Percentiles rank a stretch among this genome's conserved stretches.
These are phyloP conservation scores for Zygoascus sp. DNA, from an alignment of 1,139 yeast species.

Conservation along the genomic window DNA sequence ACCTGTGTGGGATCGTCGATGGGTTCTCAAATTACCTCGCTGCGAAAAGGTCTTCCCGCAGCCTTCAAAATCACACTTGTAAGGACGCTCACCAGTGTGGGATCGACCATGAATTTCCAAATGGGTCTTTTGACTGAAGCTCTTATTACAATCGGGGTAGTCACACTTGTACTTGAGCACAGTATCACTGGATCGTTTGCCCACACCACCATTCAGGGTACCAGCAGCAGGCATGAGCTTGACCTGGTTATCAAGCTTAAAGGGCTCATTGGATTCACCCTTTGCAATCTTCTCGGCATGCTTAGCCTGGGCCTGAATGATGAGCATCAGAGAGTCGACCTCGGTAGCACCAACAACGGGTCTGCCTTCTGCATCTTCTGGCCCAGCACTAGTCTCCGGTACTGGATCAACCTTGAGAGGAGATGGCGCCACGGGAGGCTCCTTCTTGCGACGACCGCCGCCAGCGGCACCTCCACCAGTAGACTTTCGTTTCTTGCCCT, in stretches of 20 bases:
- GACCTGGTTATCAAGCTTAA: conserved; percentile 28
- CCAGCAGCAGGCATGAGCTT: conserved; percentile 58
- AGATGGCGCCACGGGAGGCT: conserved; percentile 16
- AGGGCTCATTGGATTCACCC: conserved; percentile 27
- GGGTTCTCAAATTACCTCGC: conserved; percentile 87
- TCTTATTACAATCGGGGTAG: conserved; percentile 58
- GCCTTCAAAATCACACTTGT: conserved; percentile 56
- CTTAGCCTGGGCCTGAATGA: conserved; percentile 80
- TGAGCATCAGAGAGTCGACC: conserved; percentile 84
- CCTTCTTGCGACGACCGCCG: conserved; percentile 7
- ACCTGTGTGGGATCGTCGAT: conserved; percentile 77
- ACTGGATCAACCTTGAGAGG: conserved; percentile 15
- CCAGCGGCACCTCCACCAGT: conserved; percentile 4
- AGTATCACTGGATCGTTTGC: conserved; percentile 49
- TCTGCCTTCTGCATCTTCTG: conserved; percentile 37
- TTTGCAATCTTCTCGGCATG: conserved; percentile 42
- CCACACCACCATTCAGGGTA: conserved; percentile 78
- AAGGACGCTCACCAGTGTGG: conserved; percentile 69
- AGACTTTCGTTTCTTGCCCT: conserved; percentile 9
- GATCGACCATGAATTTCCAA: conserved; percentile 79
- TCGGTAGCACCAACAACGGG: conserved; percentile 81
- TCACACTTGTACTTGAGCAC: conserved; percentile 55
- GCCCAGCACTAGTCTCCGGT: background rate
- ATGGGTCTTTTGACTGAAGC: conserved; percentile 91
- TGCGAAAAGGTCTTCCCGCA: conserved; percentile 81